Conservation (phyloP, 73 alveolate species). For the Tetrahymena borealis region DNA sequence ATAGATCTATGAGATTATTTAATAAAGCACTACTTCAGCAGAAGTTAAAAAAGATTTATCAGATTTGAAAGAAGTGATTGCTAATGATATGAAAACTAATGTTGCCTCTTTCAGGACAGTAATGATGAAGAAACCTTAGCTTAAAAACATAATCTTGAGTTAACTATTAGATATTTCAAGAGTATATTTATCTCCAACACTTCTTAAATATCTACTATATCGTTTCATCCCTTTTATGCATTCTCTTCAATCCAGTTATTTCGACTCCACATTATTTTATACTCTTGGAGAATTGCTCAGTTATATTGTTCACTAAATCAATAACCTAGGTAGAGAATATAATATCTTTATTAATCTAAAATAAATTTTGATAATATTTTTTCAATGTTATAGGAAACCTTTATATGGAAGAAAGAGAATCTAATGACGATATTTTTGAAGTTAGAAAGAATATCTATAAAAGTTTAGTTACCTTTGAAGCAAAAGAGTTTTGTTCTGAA, state of each 20-base stretch:
- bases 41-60: not conserved
- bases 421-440: constrained; percentile 37
- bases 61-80: constrained; percentile 4
- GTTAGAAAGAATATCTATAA: constrained; percentile 23
- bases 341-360: not conserved
- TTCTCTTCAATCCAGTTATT: constrained; percentile 19
- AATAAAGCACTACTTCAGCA: not conserved
- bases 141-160: constrained; percentile 6
- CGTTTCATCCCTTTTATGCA: constrained; percentile 40
- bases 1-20: not conserved
- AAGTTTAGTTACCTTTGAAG: constrained; percentile 7
- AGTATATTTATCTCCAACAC: constrained; percentile 14
- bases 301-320: constrained; percentile 22
- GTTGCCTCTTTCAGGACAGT: constrained; percentile 25
- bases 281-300: constrained; percentile 32
- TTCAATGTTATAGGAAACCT: not conserved
- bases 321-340: constrained; percentile 23
- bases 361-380: not conserved
- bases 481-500: constrained; percentile 14
- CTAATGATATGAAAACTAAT: constrained; percentile 14
- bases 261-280: constrained; percentile 37
- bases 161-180: constrained; percentile 30
- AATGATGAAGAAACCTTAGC: constrained; percentile 1
- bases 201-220: constrained; percentile 7
- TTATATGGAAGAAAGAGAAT: constrained; percentile 6